phyloP scores from a whole-genome alignment of 805 yeast species.

The Pichia nakasei region DNA sequence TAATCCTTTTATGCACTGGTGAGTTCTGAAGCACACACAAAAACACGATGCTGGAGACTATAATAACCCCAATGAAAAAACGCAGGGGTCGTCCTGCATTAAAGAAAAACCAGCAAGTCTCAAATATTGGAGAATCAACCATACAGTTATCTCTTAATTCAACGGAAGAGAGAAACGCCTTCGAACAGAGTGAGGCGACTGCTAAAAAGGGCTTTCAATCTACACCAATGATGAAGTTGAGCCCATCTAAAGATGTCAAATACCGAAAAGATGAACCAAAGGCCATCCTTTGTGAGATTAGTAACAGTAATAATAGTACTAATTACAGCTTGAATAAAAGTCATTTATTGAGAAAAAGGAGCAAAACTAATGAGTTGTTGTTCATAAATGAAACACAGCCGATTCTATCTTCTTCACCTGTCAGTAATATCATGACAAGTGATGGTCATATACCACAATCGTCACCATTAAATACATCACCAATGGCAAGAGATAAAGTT shows the following conservation, averaged over 20 bases:
- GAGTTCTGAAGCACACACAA: too few species aligned
- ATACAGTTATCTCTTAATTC: conserved; percentile 16
- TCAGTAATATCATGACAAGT: conserved; percentile 5
- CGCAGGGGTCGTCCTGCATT: conserved; percentile 26
- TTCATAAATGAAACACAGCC: neutral
- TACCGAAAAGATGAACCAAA: neutral
- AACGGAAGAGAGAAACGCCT: conserved; percentile 14
- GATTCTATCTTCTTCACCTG: conserved; percentile 6
- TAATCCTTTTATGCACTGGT: too few species aligned
- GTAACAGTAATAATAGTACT: neutral
- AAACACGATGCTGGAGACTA: neutral
- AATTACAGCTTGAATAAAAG: neutral
- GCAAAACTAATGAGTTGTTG: neutral
- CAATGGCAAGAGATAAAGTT: conserved; percentile 9
- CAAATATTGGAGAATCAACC: conserved; percentile 20
- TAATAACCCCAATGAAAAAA: conserved; percentile 6
- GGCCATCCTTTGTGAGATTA: neutral
- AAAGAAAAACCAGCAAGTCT: conserved; percentile 14
- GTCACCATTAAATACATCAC: conserved; percentile 25
- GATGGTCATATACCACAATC: conserved; percentile 8
- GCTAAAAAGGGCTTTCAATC: conserved; percentile 23
- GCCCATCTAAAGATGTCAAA: conserved; percentile 11
- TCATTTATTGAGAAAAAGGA: neutral
- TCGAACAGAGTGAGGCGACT: conserved; percentile 22
- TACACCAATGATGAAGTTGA: conserved; percentile 27